Base-by-base conservation (phyloP, 2,329 filamentous ascomycete genomes). In the Fusarium falciforme region DNA sequence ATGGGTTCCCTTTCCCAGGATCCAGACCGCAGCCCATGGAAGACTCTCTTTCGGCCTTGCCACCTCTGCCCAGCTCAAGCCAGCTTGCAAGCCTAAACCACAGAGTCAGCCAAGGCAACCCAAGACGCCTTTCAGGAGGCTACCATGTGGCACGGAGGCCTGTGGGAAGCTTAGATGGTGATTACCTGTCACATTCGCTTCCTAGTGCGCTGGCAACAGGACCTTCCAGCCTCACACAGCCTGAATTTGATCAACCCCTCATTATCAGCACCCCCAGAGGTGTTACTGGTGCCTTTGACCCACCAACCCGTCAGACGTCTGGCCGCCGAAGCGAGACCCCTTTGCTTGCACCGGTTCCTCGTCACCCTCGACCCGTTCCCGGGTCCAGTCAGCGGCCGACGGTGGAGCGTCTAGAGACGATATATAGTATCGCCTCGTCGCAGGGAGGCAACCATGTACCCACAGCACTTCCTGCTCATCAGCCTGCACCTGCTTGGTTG, bases 211-310 rank as follows among this genome's bases (percentile, higher is more conserved):
- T 74, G 7, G 71, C 70, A 17, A 25, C 68, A 25, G 66, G 71
- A 33, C 47, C 62, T 31, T 62, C 67, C 8, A 52, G 67, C 25
- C 68, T 58, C 29, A 60, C 63, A 22, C 69, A 64, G 12, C 69
- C 68, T 38, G 77, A 79, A 20, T 76, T 87, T 29, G 88, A 90
- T 40, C 86, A 87, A 62, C 89, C 89, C 5, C 83, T 91, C 29
- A 91, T 91, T 63, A 90, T 91, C 78, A 91, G 89, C 79, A 91
- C 89, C 5, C 89, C 89, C 1, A 85, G 82, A 11, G 89, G 89
- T 17, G 84, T 90, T 10, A 82, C 84, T 0, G 89, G 89, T 4
- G 87, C 86, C 1, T 89, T 86, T 71, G 89, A 90, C 66, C 76
- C 81, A 2, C 85, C 86, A 2, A 77, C 76, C 7, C 81, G 81